Base-by-base conservation (phyloP, 495 filamentous ascomycete genomes). In the Neurospora sp. region DNA sequence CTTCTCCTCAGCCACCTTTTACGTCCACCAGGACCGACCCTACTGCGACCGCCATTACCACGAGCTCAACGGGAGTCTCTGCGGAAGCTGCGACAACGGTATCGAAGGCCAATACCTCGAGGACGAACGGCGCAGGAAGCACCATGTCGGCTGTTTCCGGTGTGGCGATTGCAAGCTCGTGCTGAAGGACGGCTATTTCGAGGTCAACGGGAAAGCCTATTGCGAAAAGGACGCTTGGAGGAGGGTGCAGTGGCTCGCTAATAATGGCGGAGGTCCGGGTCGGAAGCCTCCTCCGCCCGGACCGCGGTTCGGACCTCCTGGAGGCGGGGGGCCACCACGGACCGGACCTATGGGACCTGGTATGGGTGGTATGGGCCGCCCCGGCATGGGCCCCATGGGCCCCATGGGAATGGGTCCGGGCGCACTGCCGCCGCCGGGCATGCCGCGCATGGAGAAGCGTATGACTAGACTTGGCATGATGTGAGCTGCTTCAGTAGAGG, bases 101-200 rank as follows among this genome's bases (percentile, higher is more conserved):
- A 98, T 99, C 77, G 96, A 99, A 79, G 96, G 96, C 3, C 90
- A 95, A 75, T 99, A 96, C 78, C 87, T 98, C n/a, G 94, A 97
- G 78, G 97, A 94, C 14, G 90, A 92, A 54, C 83, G 87, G 60
- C 82, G 87, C 62, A 88, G 88, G 72, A 97, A 97, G 79, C 96
- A 95, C 82, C 96, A 99, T 82, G 90, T 93, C 0, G 82, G 87
- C 18, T 99, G 96, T 79, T 92, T 99, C 80, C 91, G 88, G 72
- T 98, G 96, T 80, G 86, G 86, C 37, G 88, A 89, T 78, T 90
- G 90, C 79, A 85, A 85, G 74, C 77, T 81, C 66, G 83, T 85
- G 20, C 84, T 94, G 16, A 85, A 87, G 71, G 88, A 92, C 41
- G 91, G 92, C n/a, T 88, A 89, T 71, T 88, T 88, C 71, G 86